These are phyloP conservation scores for Saururus chinensis DNA, from an alignment of 164 flowering plant species.

Conservation along the genomic window DNA sequence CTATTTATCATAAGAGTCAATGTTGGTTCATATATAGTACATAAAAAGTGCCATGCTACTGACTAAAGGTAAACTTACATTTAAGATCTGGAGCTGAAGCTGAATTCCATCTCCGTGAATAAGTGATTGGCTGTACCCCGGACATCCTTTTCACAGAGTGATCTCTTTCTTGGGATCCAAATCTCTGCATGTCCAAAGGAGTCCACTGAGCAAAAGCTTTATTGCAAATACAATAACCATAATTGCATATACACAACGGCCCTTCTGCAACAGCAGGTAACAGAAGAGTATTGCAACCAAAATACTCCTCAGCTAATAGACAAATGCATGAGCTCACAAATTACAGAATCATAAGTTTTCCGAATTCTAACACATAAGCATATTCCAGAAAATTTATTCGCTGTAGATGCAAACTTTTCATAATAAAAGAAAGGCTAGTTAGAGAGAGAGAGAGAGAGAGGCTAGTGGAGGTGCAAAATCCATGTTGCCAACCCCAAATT, in stretches of 20 bases:
- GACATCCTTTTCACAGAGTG: conserved; percentile 43
- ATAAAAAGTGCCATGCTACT: not conserved
- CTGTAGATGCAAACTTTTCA: not conserved
- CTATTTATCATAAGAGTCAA: no score
- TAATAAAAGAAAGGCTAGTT: no score
- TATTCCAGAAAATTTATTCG: not conserved
- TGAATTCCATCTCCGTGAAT: conserved; percentile 56
- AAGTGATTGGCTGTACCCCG: conserved; percentile 33
- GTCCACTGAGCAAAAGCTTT: not conserved
- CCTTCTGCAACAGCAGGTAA: not conserved
- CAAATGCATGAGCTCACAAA: not conserved
- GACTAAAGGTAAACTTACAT: conserved; percentile 26
- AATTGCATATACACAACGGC: not conserved
- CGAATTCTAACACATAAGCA: not conserved
- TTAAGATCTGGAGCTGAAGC: conserved; percentile 35
- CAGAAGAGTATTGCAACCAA: not conserved
- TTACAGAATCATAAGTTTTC: no score
- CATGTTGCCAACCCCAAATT: no score
- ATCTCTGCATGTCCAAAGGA: conserved; percentile 32
- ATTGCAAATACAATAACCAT: not conserved
- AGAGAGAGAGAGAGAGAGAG: no score
- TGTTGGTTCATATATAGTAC: not conserved
- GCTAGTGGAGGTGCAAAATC: no score
- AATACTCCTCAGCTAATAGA: not conserved
- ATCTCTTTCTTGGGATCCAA: conserved; percentile 82